A percentile compares a stretch with the other conserved stretches of the same genome.
Conservation (phyloP, 768 basidiomycete genomes). For the Phallus indusiatus region DNA sequence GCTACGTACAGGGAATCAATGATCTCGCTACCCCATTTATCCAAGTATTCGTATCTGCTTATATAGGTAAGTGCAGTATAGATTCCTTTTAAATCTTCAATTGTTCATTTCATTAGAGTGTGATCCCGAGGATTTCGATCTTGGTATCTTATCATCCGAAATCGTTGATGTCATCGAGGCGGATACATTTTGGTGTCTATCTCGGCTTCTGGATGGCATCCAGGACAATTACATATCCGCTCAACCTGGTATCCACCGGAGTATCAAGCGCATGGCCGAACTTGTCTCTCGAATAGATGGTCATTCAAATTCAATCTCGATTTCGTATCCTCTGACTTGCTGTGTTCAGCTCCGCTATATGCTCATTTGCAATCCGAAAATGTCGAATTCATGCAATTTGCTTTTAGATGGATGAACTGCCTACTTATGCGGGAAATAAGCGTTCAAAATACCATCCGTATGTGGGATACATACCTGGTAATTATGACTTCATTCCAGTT, state of each 20-base stretch:
- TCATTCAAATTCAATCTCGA: constrained; percentile 23
- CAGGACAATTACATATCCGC: constrained; percentile 97
- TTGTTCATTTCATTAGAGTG: constrained; percentile 44
- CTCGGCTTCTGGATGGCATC: constrained; percentile 89
- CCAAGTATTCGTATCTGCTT: constrained; percentile 91
- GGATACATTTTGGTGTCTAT: constrained; percentile 97
- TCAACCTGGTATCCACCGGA: constrained; percentile 93
- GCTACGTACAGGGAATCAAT: constrained; percentile 99
- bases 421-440: constrained; percentile 96
- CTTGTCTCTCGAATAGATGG: constrained; percentile 86
- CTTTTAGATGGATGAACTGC: constrained; percentile 99
- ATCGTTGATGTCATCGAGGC: constrained; percentile 86
- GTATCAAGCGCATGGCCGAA: constrained; percentile 89
- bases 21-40: constrained; percentile 98
- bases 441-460: constrained; percentile 91
- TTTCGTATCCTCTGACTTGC: background rate
- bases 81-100: background rate
- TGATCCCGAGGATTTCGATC: constrained; percentile 85
- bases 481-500: constrained; percentile 26
- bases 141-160: constrained; percentile 55
- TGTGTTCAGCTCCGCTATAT: constrained; percentile 62
- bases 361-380: constrained; percentile 81
- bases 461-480: constrained; percentile 99
- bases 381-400: constrained; percentile 99
- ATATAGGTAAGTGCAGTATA: constrained; percentile 57